Evolutionary conservation across 495 filamentous ascomycete species (phyloP).

Genomic region (Lasiosphaeriaceae sp.): DNA sequence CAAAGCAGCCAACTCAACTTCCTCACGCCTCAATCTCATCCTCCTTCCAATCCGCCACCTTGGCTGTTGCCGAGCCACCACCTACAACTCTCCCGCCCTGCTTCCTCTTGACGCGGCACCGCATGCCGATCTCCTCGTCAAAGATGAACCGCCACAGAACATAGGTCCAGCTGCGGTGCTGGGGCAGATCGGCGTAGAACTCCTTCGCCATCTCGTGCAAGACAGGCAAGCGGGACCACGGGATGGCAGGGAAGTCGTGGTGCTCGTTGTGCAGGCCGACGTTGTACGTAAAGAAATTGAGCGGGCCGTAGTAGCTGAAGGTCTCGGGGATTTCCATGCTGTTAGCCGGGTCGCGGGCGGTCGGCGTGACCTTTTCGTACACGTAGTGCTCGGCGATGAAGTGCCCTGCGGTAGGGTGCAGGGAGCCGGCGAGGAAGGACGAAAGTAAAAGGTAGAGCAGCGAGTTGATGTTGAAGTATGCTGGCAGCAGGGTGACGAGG

Average conservation of each 20-base stretch:
- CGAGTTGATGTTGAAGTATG: conserved; percentile 49
- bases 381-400: conserved; percentile 99
- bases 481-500: conserved; percentile 48
- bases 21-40: conserved; percentile 53
- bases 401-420: conserved; percentile 94
- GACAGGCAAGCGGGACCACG: conserved; percentile 78
- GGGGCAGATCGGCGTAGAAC: conserved; percentile 87
- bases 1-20: not conserved
- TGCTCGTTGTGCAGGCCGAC: conserved; percentile 98
- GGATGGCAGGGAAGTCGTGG: conserved; percentile 96
- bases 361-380: conserved; percentile 64
- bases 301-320: conserved; percentile 90
- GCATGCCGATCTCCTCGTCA: conserved; percentile 82
- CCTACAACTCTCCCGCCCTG: conserved; percentile 68
- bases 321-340: conserved; percentile 78
- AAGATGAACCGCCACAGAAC: conserved; percentile 94
- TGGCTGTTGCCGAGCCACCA: conserved; percentile 20
- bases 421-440: conserved; percentile 86
- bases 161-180: conserved; percentile 83
- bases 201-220: conserved; percentile 80
- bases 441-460: conserved; percentile 78
- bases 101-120: conserved; percentile 88
- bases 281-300: conserved; percentile 94
- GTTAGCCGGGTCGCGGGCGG: conserved; percentile 57
- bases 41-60: conserved; percentile 40